Evolutionary conservation across 805 yeast species (phyloP).

Genomic region (Barnettozyma siamensis): DNA sequence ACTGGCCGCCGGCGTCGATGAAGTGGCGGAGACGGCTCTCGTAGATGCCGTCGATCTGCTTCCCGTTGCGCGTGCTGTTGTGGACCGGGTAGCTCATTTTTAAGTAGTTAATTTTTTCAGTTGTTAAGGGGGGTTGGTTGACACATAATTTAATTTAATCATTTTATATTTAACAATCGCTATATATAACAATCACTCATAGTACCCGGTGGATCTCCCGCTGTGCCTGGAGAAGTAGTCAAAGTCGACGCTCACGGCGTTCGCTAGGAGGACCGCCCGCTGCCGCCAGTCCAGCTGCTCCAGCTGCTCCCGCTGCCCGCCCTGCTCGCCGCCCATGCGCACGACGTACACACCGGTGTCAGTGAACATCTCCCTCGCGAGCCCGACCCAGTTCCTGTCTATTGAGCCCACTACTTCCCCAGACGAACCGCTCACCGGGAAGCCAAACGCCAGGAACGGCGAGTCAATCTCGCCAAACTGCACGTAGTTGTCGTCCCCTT

Average conservation of each 20-base stretch:
- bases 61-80: conserved; percentile 57
- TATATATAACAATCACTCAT: background rate
- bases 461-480: conserved; percentile 90
- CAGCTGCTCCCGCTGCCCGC: too few relatives aligned
- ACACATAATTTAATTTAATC: too few relatives aligned
- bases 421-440: conserved; percentile 60
- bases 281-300: conserved; percentile 60
- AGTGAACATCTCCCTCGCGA: conserved; percentile 87
- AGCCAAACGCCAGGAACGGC: conserved; percentile 79
- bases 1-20: conserved; percentile 82
- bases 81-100: conserved; percentile 31
- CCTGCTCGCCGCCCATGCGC: conserved; percentile 64
- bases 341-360: conserved; percentile 91
- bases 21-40: conserved; percentile 72
- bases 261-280: conserved; percentile 79
- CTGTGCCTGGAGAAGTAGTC: conserved; percentile 95
- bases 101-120: too few relatives aligned
- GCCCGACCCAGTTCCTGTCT: conserved; percentile 92
- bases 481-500: conserved; percentile 33
- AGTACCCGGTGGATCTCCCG: conserved; percentile 25
- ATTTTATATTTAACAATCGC: too few relatives aligned
- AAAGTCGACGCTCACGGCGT: conserved; percentile 88
- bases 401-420: conserved; percentile 67
- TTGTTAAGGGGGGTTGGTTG: too few relatives aligned
- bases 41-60: conserved; percentile 71